Conservation (phyloP, 225 moss, liverwort and hornwort genomes). For the Anthoceros angustus region DNA sequence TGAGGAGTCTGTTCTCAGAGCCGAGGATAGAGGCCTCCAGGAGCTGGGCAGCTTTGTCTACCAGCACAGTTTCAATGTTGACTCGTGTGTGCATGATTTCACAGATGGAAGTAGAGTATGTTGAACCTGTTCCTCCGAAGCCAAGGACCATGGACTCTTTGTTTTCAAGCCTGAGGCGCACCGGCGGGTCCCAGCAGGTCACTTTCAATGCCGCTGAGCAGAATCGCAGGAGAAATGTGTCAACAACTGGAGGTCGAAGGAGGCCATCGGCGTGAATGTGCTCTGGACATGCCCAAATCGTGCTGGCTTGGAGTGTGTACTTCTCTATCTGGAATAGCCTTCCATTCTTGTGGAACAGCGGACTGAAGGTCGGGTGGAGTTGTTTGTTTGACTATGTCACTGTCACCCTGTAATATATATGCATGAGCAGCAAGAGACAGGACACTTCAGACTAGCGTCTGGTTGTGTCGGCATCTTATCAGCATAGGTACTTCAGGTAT, state of each 20-base stretch:
- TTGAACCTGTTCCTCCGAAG: background rate
- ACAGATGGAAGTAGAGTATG: constrained; percentile 3
- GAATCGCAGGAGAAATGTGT: background rate
- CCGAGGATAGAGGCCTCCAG: background rate
- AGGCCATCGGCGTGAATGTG: background rate
- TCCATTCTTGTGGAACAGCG: too few relatives aligned
- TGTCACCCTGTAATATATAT: too few relatives aligned
- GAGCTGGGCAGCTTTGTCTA: background rate
- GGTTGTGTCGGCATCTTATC: too few relatives aligned
- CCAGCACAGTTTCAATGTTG: background rate
- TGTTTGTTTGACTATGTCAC: too few relatives aligned
- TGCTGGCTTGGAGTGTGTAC: too few relatives aligned
- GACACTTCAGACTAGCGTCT: too few relatives aligned
- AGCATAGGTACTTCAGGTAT: too few relatives aligned
- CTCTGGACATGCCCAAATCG: too few relatives aligned
- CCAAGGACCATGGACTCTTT: background rate
- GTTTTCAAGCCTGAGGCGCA: background rate
- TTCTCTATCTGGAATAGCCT: too few relatives aligned
- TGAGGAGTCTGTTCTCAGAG: background rate
- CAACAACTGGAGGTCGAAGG: background rate
- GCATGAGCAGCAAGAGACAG: too few relatives aligned
- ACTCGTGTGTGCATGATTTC: background rate
- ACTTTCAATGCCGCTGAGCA: constrained; percentile 3
- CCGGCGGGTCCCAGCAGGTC: background rate
- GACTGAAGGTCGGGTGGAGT: too few relatives aligned